Evolutionary conservation across 345 rosid genomes (phyloP).

Genomic region (Hibiscus tridactylites): DNA sequence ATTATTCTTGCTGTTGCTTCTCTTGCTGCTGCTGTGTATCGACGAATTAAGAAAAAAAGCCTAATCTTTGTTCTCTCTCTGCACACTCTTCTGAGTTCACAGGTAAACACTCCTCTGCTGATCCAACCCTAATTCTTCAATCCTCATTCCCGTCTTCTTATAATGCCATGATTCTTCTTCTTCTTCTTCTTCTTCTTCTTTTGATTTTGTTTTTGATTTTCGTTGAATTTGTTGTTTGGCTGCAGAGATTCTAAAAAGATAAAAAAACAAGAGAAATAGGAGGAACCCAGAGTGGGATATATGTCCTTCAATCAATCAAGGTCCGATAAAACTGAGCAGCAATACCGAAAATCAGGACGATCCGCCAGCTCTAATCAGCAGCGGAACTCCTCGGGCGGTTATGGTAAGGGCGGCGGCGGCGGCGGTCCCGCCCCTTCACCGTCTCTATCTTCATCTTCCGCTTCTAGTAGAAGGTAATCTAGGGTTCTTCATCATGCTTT

Average conservation of each 20-base stretch:
- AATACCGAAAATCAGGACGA: conserved; percentile 63
- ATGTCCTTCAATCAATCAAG: conserved; percentile 98
- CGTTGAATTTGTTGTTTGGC: conserved; percentile 2
- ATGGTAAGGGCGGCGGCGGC: conserved; percentile 74
- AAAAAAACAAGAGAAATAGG: conserved; percentile 3
- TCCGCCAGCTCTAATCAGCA: conserved; percentile 58
- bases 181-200: too few relatives aligned
- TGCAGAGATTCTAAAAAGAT: conserved; percentile 9
- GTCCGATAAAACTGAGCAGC: conserved; percentile 67
- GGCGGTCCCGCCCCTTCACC: conserved; percentile 65
- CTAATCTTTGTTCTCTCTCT: too few relatives aligned
- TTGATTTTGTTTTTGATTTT: background rate
- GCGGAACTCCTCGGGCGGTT: conserved; percentile 58
- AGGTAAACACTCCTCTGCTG: conserved; percentile 12
- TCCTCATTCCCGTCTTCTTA: background rate
- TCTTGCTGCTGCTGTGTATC: too few relatives aligned
- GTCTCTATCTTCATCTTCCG: conserved; percentile 32
- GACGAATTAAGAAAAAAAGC: too few relatives aligned
- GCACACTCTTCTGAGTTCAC: background rate
- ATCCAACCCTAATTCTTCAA: conserved; percentile 17
- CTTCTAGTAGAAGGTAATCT: conserved; percentile 52
- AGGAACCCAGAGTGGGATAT: conserved; percentile 37
- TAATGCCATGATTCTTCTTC: background rate
- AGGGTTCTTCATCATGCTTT: background rate
- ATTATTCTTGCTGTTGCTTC: too few relatives aligned